Base-by-base conservation (phyloP, 306 rosid species). In the Quercus agrifolia region DNA sequence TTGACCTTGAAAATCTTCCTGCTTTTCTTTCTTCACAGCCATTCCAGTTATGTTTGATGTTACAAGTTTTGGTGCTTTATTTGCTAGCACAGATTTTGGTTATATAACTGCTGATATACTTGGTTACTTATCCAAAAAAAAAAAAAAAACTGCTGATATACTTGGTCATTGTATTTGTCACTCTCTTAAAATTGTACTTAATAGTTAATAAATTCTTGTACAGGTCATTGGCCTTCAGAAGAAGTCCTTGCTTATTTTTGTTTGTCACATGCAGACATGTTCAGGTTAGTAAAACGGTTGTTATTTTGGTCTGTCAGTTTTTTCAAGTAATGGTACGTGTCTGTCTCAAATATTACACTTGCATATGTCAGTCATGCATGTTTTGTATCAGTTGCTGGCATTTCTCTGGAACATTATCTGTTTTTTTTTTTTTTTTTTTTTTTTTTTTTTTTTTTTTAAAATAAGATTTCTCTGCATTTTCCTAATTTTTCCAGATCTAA, bases 161-260 rank as follows among this genome's bases (percentile, higher is more conserved):
- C 52, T 35, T 3, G 17, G 27, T 35, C 25, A 15, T 46, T 55
- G 2, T 15, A 54, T 56, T 30, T 58, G 21, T 44, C 18, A 27
- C 6, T 25, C 27, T 69, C 41, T 71, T 52, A n/a, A 23, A 54
- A 59, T 70, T 62, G 74, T 58, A 78, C 33, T 56, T 77, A 51
- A 67, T 77, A 11, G 38, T 69, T 56, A 5, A 38, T 7, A 38
- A 38, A 64, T 74, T 77, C 68, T 74, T 87, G 56, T 84, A 56
- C 88, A 94, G 99, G 99, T 89, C 91, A 86, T 85, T 95, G 99
- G 99, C 99, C 99, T 5, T 92, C 98, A 72, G 99, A 95, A 90
- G 97, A 92, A 75, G 94, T 90, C 77, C 99, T 95, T 81, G 97
- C 98, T 51, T 90, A 89, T 77, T 92, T 87, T 87, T 91, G 97